These are phyloP conservation scores for Spiraea crenata DNA, from an alignment of 331 rosid species.

Conservation along the genomic window DNA sequence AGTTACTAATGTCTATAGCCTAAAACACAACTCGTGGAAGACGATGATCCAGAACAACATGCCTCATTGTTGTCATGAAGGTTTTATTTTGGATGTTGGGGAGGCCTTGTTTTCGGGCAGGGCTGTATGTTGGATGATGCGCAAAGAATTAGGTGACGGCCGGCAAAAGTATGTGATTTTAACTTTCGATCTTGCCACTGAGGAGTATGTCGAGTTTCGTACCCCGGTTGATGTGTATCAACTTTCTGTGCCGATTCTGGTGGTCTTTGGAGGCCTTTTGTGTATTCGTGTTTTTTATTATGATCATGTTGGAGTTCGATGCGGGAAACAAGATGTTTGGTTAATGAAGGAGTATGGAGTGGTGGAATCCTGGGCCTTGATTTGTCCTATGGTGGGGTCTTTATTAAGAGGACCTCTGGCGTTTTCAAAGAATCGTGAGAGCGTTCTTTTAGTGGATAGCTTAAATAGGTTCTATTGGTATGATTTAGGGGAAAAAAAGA, in stretches of 20 bases:
- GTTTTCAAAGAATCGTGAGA: too few species aligned
- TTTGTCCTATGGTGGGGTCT: too few species aligned
- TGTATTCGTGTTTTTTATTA: background rate
- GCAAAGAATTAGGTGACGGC: too few species aligned
- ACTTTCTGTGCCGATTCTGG: background rate
- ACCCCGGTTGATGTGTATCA: background rate
- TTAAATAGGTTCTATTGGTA: background rate
- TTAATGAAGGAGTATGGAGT: background rate
- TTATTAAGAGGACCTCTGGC: background rate
- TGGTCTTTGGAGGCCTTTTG: background rate
- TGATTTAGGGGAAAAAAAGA: background rate
- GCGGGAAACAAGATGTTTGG: background rate
- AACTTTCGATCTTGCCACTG: background rate
- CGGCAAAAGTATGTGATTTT: too few species aligned
- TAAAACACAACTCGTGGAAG: background rate
- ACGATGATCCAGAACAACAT: background rate
- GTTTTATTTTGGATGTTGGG: accelerated
- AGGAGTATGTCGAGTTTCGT: background rate
- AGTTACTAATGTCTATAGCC: background rate
- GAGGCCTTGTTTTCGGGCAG: background rate
- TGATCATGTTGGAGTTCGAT: background rate
- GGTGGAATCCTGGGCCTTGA: background rate
- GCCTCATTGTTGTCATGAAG: background rate
- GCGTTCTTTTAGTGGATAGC: too few species aligned
- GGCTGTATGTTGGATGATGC: background rate